Evolutionary conservation across 192 early-diverging fungal genomes (phyloP), one percentile per base, ranked within the genome.

Genomic region (Podila epigama): DNA sequence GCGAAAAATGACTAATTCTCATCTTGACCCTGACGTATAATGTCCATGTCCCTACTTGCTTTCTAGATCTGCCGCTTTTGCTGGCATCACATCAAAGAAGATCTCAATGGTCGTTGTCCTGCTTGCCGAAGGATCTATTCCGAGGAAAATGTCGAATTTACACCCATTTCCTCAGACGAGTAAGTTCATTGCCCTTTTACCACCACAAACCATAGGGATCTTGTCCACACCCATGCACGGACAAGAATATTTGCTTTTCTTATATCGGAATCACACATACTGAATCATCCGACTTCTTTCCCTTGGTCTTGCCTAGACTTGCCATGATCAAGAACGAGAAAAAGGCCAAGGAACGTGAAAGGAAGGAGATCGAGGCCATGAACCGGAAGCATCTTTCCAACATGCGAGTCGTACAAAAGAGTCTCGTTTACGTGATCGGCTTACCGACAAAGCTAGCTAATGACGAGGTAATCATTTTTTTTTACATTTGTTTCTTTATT

Each of bases 31-130:
- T n/a, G n/a, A n/a, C n/a, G n/a, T n/a, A n/a, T n/a, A n/a, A n/a
- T n/a, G n/a, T n/a, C n/a, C n/a, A 36, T 40, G 39, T 35, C 54
- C 15, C 39, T 28, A 40, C 32, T 34, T 63, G 27, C 60, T 42
- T 57, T 68, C 32, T 83, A 98, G 96, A 96, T 99, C 71, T 99
- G 98, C 81, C 90, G 97, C 12, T 99, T 99, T 80, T 99, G 98
- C 68, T 98, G 96, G 92, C 92, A 99, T 73, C 96, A 95, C 77
- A 97, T 99, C 79, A 95, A 95, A 68, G 92, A 97, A 51, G 89
- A 96, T 79, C 86, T 94, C 61, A 97, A 95, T 79, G 92, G 92
- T 15, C 88, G 92, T 20, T 99, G 98, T 66, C 98, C 98, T 25
- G 98, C 98, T 18, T 99, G 98, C 65, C 86, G 98, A 22, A 83